Base-by-base conservation (phyloP, 768 basidiomycete genomes). In the Leccinum aurantiacum region DNA sequence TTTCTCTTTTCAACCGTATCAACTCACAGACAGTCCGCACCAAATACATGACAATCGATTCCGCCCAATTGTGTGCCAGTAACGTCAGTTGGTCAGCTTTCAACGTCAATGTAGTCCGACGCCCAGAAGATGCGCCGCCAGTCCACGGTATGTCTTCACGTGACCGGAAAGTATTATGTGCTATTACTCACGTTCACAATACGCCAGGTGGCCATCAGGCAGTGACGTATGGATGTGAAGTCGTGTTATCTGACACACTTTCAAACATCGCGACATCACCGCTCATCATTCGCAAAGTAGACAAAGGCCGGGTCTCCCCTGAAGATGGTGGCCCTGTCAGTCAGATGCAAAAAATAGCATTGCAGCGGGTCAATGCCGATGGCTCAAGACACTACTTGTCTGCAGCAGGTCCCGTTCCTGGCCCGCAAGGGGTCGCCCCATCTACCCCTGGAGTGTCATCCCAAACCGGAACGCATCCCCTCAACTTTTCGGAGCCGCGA, bases 1-100 rank as follows among this genome's bases (percentile, higher is more conserved):
- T 98, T 54, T 92, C 93, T 56, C 83, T 98, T 51, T 96, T 95
- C 82, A 94, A 95, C 74, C 89, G 95, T 69, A 93, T 98, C 82
- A 95, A 96, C 76, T 92, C 91, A 14, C 95, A 98, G 77, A 94
- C 95, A 41, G 94, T 96, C 60, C 89, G 95, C 70, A 97, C 95
- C 59, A 96, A 96, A 79, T 98, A 95, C 75, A 94, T 98, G 91
- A 92, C 91, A 57, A 88, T 95, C 71, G 93, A 95, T 66, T 84
- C 87, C 66, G 86, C 83, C 54, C 86, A 88, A 69, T 77, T 93
- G 59, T 90, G 89, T 76, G 91, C 93, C n/a, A 93, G 90, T 74
- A 94, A 93, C 71, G 80, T 91, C 64, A 83, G 89, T 50, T 96
- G 94, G 95, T 93, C 93, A 58, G 93, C 95, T 37, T 95, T 96